Evolutionary conservation across 306 rosid genomes (phyloP), one percentile per base, ranked within the genome.

Genomic region (Acacia confusa): DNA sequence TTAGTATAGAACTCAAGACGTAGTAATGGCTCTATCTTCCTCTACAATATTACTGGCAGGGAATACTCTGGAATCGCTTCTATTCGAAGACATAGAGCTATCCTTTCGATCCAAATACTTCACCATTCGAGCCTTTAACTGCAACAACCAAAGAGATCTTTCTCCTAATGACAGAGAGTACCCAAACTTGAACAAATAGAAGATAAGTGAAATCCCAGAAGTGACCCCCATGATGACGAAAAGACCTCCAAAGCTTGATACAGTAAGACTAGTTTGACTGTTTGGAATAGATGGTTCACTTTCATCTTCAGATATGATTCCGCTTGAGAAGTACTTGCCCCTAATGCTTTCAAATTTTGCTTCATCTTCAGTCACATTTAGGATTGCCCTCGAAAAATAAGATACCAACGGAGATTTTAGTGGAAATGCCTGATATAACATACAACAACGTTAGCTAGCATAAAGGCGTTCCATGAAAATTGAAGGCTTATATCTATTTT

Each of bases 371-470:
- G 85, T 89, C 9, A 87, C 82, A 20, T 83, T 83, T 76, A 85
- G 64, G 67, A 87, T 89, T 79, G 88, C 92, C 76, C 85, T 85
- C 2, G 90, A 89, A 34, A 89, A 65, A 68, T 79, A 20, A 22
- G 89, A 60, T 0, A 87, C 88, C 52, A 89, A 63, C 6, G 86
- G 82, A 6, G 90, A 89, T 68, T 83, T 84, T 45, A 0, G 47
- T 28, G 82, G 85, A 79, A 89, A 89, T 27, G 89, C 90, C 92
- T 89, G 86, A 50, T 61, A 61, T 27, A 2, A 15, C 20, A 63
- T 28, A 63, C 4, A 6, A 14, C 40, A 28, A 61, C 36, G 68
- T 61, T 27, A 25, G 38, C 7, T 6, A 36, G 38, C 36, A 60
- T 27, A 4, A 19, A 8, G 9, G 61, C 58, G 19, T 19, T 52